Evolutionary conservation across 2,329 filamentous ascomycete species (phyloP), one percentile per base, ranked within the genome.

Genomic region (Phialemonium atrogriseum): DNA sequence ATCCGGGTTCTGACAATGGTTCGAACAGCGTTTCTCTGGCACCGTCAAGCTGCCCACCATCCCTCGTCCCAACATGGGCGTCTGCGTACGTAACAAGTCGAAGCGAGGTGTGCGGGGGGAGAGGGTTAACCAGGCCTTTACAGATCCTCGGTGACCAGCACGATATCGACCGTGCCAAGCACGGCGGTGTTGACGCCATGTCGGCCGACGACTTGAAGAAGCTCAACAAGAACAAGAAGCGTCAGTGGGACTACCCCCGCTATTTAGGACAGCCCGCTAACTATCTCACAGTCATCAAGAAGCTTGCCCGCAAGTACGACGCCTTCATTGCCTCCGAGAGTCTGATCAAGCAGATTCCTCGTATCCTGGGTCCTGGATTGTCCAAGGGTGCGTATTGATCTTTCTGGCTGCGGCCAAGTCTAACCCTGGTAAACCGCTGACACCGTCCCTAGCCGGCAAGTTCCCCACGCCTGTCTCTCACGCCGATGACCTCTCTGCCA

Each of bases 161-260:
- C 77, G 91, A 98, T 78, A 93, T 98, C 62, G 91, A 98, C 67
- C 88, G 91, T 78, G 89, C 91, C 62, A 98, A 98, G 82, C 91
- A 98, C 77, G 84, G 87, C 59, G 89, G 87, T 65, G 79, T 96
- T 53, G 91, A 98, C 62, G 87, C 89, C 72, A 96, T 96, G 91
- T 94, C 85, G 58, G 70, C 85, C 49, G 91, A 98, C 58, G 91
- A 98, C 70, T 73, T 98, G 72, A 98, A 98, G 85, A 98, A 98
- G 84, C 86, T 98, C 53, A 98, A 98, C 84, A 98, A 98, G 86
- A 98, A 98, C 86, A 96, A 98, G 85, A 98, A 98, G 84, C 82
- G 27, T 28, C 19, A n/a, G 27, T 28, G 6, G 5, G 7, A 27
- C 7, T 15, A 4, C 3, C 10, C 13, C 12, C 15, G 5, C 16